phyloP scores from a whole-genome alignment of 192 early-diverging fungal genomes.

The Mortierella antarctica region DNA sequence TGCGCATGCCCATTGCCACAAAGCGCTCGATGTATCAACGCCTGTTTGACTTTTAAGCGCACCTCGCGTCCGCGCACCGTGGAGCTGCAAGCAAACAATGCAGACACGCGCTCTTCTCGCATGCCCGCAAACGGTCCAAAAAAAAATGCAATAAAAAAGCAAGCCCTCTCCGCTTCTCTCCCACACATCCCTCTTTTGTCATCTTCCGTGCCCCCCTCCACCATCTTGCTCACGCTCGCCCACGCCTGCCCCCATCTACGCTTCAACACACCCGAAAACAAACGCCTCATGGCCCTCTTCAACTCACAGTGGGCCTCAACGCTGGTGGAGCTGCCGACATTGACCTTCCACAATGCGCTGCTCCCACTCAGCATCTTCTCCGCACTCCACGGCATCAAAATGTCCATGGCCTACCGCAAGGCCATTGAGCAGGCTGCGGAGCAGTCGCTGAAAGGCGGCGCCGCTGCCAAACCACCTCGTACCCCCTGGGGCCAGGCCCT shows the following conservation, averaged over 20 bases:
- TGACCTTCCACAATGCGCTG: constrained; percentile 43
- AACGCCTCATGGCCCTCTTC: constrained; percentile 20
- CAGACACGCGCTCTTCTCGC: not conserved
- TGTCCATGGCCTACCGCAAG: constrained; percentile 45
- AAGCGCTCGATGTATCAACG: constrained; percentile 23
- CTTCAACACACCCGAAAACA: not conserved
- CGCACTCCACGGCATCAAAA: constrained; percentile 37
- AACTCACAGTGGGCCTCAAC: constrained; percentile 39
- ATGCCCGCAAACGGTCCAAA: too few relatives aligned
- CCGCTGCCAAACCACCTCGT: constrained; percentile 1
- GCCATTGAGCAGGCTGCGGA: constrained; percentile 39
- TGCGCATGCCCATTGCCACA: constrained; percentile 5
- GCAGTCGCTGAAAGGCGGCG: constrained; percentile 31
- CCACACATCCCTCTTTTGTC: not conserved
- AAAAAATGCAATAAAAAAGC: not conserved
- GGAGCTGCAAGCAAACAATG: not conserved
- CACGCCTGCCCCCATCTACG: not conserved
- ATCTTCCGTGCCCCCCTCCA: not conserved
- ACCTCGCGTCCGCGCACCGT: not conserved
- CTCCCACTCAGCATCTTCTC: constrained; percentile 52
- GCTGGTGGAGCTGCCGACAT: constrained; percentile 38
- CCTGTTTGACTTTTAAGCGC: constrained; percentile 27
- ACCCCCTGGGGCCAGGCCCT: constrained; percentile 36
- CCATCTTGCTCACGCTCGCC: not conserved
- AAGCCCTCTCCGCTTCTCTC: not conserved